Conservation (phyloP, 495 filamentous ascomycete genomes). For the Hyaloscypha hepaticicola region DNA sequence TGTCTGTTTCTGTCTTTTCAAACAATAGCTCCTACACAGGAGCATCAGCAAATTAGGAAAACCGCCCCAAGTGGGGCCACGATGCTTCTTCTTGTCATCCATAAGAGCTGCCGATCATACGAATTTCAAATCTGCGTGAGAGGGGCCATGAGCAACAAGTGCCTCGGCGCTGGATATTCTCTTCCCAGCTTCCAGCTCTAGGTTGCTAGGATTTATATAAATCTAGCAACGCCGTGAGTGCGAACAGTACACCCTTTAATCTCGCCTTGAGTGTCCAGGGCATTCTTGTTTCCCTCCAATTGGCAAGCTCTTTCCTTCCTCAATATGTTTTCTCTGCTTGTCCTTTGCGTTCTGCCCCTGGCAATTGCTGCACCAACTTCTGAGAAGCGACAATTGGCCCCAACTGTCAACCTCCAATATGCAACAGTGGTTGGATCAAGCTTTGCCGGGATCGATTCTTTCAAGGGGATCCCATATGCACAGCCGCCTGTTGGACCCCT, state of each 20-base stretch:
- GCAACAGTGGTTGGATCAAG: slow-evolving; percentile 21
- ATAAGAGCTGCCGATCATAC: background rate
- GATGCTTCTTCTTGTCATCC: background rate
- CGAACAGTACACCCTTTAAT: background rate
- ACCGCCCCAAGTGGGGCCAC: background rate
- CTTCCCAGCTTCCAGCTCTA: background rate
- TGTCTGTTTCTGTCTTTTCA: background rate
- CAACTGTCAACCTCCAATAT: slow-evolving; percentile 5
- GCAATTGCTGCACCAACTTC: slow-evolving; percentile 2
- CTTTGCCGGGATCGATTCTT: slow-evolving; percentile 39
- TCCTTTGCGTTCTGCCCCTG: slow-evolving; percentile 7
- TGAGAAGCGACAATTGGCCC: slow-evolving; percentile 8
- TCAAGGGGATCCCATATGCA: slow-evolving; percentile 65
- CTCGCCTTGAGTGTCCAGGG: background rate
- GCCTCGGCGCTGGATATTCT: background rate
- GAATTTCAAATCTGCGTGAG: background rate
- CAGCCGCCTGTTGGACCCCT: slow-evolving; percentile 55
- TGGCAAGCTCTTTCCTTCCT: background rate
- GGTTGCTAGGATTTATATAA: background rate
- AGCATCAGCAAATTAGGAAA: background rate
- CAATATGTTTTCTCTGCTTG: background rate
- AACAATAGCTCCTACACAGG: background rate
- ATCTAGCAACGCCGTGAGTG: background rate
- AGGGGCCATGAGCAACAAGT: background rate
- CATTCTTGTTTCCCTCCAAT: background rate